Base-by-base conservation (phyloP, 352 stramenopile genomes). In the Globisporangium solare region DNA sequence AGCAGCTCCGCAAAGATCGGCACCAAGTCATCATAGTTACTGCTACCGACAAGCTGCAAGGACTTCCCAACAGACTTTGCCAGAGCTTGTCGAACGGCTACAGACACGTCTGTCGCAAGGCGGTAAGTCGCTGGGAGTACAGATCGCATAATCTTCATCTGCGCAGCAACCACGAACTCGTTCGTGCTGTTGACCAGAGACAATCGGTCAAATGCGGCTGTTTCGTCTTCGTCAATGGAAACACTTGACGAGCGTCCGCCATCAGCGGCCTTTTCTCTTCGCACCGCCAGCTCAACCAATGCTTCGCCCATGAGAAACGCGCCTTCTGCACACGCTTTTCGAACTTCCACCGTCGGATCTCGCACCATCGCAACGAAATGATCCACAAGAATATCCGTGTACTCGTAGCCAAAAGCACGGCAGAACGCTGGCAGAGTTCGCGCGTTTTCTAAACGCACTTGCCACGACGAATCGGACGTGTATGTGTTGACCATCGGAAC, bases 401-500 rank as follows among this genome's bases (percentile, higher is more conserved):
- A 94, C 43, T 94, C 83, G 1, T 49, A 53, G 31, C 86, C 86
- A 60, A 95, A 93, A 8, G 76, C 81, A 61, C 75, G 60, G 43
- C 81, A 89, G 46, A 94, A 91, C n/a, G 67, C 64, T 37, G 82
- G 82, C 21, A 95, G 71, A 13, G 79, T 92, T 18, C 76, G 71
- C 13, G 83, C 80, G 20, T 77, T 83, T 58, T 95, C 80, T 10
- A 94, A 62, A 21, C 86, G 83, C 35, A 95, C 83, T 72, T 95
- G 86, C 86, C 86, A 95, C 15, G 84, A 93, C 11, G 82, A 86
- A 45, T 95, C 86, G 13, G 81, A 91, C 21, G 80, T 88, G 67
- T 92, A 94, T 35, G 82, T 90, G 67, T 94, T 95, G 47, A 95
- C 79, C 76, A 94, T 83, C 6, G 86, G 86, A 49, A 95, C 71